Evolutionary conservation across 345 rosid genomes (phyloP).

Genomic region (Salix exigua): DNA sequence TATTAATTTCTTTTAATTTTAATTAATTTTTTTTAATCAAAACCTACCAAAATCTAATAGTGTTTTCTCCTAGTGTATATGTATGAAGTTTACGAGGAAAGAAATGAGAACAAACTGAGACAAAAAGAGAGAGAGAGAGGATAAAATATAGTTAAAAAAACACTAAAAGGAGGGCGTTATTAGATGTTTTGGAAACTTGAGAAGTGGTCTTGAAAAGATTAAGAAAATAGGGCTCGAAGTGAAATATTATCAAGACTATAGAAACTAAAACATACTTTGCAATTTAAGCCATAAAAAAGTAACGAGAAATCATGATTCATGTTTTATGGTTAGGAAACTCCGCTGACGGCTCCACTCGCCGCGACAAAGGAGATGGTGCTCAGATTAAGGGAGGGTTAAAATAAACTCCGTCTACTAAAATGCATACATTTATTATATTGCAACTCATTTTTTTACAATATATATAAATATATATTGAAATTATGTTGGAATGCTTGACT

Average conservation of each 20-base stretch:
- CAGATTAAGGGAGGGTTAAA: background rate
- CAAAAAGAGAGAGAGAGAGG: no score
- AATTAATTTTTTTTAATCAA: no score
- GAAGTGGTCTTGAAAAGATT: background rate
- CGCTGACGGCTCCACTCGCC: background rate
- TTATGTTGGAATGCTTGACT: no score
- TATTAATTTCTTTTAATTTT: no score
- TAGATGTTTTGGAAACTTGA: background rate
- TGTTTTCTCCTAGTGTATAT: no score
- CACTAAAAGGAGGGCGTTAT: background rate
- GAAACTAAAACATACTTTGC: background rate
- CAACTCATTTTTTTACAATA: no score
- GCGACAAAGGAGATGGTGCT: background rate
- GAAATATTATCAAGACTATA: background rate
- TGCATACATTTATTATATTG: no score
- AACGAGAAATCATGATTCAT: background rate
- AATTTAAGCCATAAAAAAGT: background rate
- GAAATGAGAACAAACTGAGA: no score
- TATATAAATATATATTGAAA: no score
- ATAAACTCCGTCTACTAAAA: background rate
- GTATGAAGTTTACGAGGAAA: no score
- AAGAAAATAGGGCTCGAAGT: background rate
- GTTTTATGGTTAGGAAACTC: background rate
- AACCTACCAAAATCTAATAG: no score
- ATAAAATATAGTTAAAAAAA: background rate